Conservation (phyloP, 2,329 filamentous ascomycete species). For the Lachnellula arida region DNA sequence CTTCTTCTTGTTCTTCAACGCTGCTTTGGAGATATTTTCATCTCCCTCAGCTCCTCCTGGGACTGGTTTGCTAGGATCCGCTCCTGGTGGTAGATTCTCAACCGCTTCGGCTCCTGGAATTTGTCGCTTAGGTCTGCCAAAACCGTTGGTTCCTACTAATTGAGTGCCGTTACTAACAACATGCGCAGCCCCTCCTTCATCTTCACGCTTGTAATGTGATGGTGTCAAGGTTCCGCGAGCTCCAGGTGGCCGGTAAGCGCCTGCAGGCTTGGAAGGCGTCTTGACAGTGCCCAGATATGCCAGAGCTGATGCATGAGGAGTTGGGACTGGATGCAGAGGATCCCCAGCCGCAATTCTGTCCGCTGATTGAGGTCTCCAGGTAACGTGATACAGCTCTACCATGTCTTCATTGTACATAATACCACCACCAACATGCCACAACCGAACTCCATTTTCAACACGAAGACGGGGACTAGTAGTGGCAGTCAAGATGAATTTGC, state of each 20-base stretch:
- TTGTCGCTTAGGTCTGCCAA: slow-evolving; percentile 66
- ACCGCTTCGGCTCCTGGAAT: slow-evolving; percentile 82
- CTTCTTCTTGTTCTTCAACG: slow-evolving; percentile 98
- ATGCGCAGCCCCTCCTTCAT: slow-evolving; percentile 89
- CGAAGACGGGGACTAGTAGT: slow-evolving; percentile 92
- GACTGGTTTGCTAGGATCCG: slow-evolving; percentile 57
- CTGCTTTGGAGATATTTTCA: slow-evolving; percentile 75
- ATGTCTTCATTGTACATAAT: slow-evolving; percentile 97
- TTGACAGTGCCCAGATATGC: slow-evolving; percentile 82
- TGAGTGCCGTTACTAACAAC: slow-evolving; percentile 72
- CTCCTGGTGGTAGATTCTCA: slow-evolving; percentile 61
- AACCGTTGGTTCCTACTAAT: slow-evolving; percentile 66
- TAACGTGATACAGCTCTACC: slow-evolving; percentile 85
- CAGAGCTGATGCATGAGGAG: slow-evolving; percentile 76
- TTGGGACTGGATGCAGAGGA: slow-evolving; percentile 68
- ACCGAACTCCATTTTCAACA: slow-evolving; percentile 92
- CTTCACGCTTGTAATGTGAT: slow-evolving; percentile 93
- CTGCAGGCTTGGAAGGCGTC: slow-evolving; percentile 94
- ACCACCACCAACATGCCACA: slow-evolving; percentile 86
- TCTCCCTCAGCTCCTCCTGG: slow-evolving; percentile 56
- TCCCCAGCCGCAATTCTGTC: slow-evolving; percentile 59
- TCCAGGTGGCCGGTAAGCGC: slow-evolving; percentile 91
- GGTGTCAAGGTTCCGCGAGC: slow-evolving; percentile 86
- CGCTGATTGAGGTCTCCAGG: slow-evolving; percentile 74
- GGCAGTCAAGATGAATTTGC: slow-evolving; percentile 92